phyloP scores from a whole-genome alignment of 352 stramenopile genomes.

The Phytopythium helicoides region DNA sequence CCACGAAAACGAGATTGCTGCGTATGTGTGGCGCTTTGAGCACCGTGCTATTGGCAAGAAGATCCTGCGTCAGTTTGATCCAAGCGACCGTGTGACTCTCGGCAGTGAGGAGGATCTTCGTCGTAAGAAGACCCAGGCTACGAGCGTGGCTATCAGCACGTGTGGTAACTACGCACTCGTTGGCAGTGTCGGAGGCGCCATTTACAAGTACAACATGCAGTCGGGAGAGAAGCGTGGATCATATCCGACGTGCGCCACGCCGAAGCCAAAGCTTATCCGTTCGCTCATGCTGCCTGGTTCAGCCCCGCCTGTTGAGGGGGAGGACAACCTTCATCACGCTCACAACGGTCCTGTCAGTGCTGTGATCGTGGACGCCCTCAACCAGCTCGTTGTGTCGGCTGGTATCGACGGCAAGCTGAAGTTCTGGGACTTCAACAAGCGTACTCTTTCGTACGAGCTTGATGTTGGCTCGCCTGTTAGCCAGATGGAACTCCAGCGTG shows the following conservation, averaged over 20 bases:
- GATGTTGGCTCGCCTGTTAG: slow-evolving; percentile 74
- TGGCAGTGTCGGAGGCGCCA: slow-evolving; percentile 85
- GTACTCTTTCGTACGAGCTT: slow-evolving; percentile 64
- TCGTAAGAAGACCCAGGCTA: slow-evolving; percentile 64
- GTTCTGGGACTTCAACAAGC: slow-evolving; percentile 90
- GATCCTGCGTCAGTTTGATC: slow-evolving; percentile 88
- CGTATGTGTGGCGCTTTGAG: slow-evolving; percentile 95
- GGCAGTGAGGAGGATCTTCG: slow-evolving; percentile 62
- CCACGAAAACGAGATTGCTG: slow-evolving; percentile 90
- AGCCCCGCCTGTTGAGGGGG: slow-evolving; percentile 24
- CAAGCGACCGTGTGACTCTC: slow-evolving; percentile 56
- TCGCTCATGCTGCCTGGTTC: slow-evolving; percentile 60
- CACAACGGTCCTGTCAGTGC: slow-evolving; percentile 85
- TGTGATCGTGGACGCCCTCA: slow-evolving; percentile 86
- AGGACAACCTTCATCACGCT: slow-evolving; percentile 30
- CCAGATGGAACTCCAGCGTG: slow-evolving; percentile 81
- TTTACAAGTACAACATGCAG: slow-evolving; percentile 97
- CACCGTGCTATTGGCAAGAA: slow-evolving; percentile 91
- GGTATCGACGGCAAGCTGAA: slow-evolving; percentile 88
- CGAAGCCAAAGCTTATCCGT: slow-evolving; percentile 60
- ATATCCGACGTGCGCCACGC: slow-evolving; percentile 84
- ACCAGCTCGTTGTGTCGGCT: slow-evolving; percentile 74
- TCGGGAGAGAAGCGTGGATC: slow-evolving; percentile 89
- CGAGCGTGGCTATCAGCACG: slow-evolving; percentile 71
- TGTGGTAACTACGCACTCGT: slow-evolving; percentile 97